Base-by-base conservation (phyloP, 257 asterid species). In the Jaltomata sinuosa region DNA sequence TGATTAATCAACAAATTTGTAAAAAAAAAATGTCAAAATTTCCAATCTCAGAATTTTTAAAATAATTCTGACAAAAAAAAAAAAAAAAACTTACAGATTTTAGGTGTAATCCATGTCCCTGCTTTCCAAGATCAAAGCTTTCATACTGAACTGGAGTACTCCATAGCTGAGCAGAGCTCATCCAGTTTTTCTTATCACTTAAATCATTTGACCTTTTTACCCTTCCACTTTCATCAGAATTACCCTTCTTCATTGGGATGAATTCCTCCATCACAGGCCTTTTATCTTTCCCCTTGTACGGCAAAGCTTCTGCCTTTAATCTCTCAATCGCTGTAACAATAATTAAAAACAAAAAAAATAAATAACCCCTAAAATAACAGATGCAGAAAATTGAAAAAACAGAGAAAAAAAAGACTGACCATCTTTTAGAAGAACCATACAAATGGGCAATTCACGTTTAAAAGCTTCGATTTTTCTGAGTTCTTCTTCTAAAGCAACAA, bases 111-210 rank as follows among this genome's bases (percentile, higher is more conserved):
- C 64, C 61, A 34, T 34, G 77, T 34, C 77, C 77, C 14, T 67
- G 25, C 7, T 76, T 76, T 47, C 21, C 61, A 76, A 47, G 61
- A 76, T 47, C 38, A 76, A 9, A 47, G 84, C 54, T 62, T 61
- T 88, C 93, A 69, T 83, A 89, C 3, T 89, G 88, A 31, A 89
- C 19, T 0, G 95, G 93, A n/a, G 89, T 83, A 84, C 79, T 90
- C 97, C 98, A 94, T 0, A 94, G 91, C 84, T 89, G 91, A 49
- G 64, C 91, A 81, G 90, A 89, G 79, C 89, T 92, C 93, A 89
- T 81, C 94, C 95, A 93, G 1, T 82, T 79, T 84, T 84, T 92
- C 89, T 90, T 91, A 31, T 92, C 95, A 74, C 2, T 85, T 42
- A 71, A 0, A 62, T 89, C 89, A 52, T 34, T 68, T 85, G 94